Conservation (phyloP, 2,329 filamentous ascomycete genomes). For the Aspergillus sp. region DNA sequence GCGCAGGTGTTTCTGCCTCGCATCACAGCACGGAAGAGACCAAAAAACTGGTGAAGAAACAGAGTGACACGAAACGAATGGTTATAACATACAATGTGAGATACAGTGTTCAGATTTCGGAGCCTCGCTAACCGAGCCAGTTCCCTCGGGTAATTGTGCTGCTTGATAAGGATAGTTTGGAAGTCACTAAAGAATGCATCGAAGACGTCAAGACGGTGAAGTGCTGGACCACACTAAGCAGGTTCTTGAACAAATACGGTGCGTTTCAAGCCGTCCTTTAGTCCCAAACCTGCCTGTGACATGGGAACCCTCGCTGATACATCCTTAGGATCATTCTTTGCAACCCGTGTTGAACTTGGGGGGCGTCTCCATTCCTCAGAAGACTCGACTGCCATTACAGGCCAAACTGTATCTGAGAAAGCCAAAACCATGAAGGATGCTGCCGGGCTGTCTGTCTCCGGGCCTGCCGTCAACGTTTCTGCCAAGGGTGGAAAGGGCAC, state of each 20-base stretch:
- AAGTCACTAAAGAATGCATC: slow-evolving; percentile 3
- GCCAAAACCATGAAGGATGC: background rate
- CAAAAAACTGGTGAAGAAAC: background rate
- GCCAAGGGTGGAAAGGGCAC: slow-evolving; percentile 1
- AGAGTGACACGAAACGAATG: background rate
- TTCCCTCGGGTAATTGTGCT: slow-evolving; percentile 3
- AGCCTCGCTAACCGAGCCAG: background rate
- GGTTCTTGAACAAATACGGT: slow-evolving; percentile 4
- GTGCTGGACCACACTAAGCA: background rate
- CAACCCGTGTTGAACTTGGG: slow-evolving; percentile 3
- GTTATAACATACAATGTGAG: slow-evolving; percentile 5
- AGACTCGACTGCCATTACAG: background rate
- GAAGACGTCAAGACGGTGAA: background rate
- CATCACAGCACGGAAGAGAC: background rate
- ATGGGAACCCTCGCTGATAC: no score
- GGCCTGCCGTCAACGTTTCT: slow-evolving; percentile 1
- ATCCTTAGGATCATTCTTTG: slow-evolving; percentile 4
- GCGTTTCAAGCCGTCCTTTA: no score
- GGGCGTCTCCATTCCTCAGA: slow-evolving; percentile 4
- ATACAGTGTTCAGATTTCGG: no score
- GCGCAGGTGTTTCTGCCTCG: background rate
- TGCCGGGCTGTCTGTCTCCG: slow-evolving; percentile 1
- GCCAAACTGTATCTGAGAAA: background rate
- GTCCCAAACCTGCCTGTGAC: no score
- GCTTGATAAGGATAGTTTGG: slow-evolving; percentile 3